Evolutionary conservation across 192 early-diverging fungal species (phyloP), one percentile per base, ranked within the genome.

Genomic region (Globomyces pollinis-pini): DNA sequence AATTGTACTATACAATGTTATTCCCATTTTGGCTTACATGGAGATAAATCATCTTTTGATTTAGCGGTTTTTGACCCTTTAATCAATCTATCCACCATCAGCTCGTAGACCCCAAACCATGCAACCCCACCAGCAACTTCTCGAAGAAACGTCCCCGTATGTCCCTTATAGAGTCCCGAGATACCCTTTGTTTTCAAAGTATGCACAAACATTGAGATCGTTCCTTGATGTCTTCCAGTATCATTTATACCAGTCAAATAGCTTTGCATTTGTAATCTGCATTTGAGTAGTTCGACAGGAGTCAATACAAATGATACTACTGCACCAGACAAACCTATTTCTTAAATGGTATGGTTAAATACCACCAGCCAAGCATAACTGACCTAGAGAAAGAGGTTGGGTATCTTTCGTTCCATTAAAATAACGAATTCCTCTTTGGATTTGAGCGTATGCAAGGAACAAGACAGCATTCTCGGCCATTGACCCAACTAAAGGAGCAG

Each of bases 91-190:
- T 66, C 66, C 51, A 84, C 81, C 1, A 86, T 76, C 32, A 83
- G 64, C 69, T 99, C 96, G 59, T 99, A 99, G 0, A 85, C 78
- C 58, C 96, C 94, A 61, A 99, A 99, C 96, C 96, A 99, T 23
- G 86, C 88, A 9, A 84, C 92, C 21, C 93, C 89, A n/a, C 94
- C 96, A 30, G 86, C 79, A 1, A 84, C 79, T 68, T 99, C 96
- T 23, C 94, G 84, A 20, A 94, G 69, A 38, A 95, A 74, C 0
- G 94, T 99, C 4, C 83, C 86, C 15, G 88, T 56, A 66, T 88
- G 88, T 0, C 91, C 91, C 13, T 76, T 75, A 53, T 91, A 93
- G 33, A 93, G 79, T 2, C 89, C 91, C 0, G 45, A 38, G 12
- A 89, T 21, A 4, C 87, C 87, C 49, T 86, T 64, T 3, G 63